Conservation (phyloP, 495 filamentous ascomycete species). For the Xylaria flabelliformis region DNA sequence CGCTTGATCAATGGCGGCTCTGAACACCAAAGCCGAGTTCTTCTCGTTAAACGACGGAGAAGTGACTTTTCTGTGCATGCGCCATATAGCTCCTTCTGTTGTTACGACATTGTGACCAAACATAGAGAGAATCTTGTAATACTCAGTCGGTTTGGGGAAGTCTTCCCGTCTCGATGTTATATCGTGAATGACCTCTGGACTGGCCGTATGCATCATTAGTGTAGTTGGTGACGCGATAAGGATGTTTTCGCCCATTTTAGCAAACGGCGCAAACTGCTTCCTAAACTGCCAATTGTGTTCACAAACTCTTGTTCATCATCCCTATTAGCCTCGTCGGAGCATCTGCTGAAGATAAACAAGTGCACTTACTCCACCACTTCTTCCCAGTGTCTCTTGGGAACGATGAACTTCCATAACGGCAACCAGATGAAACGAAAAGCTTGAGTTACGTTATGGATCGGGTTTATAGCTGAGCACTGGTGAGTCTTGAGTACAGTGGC, state of each 20-base stretch:
- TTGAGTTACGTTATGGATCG: constrained; percentile 39
- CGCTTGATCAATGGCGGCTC: constrained; percentile 64
- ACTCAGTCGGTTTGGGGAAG: constrained; percentile 69
- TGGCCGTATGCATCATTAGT: constrained; percentile 56
- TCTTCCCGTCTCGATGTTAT: constrained; percentile 65
- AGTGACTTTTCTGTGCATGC: constrained; percentile 71
- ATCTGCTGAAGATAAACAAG: neutral
- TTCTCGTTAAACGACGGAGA: constrained; percentile 73
- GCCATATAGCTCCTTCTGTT: constrained; percentile 68
- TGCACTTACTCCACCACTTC: constrained; percentile 19
- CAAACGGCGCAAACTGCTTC: constrained; percentile 44
- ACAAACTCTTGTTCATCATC: constrained; percentile 22
- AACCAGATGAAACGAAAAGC: constrained; percentile 19
- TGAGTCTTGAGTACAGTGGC: constrained; percentile 2
- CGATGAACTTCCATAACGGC: constrained; percentile 25
- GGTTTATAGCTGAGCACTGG: constrained; percentile 23
- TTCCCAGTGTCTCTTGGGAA: constrained; percentile 25
- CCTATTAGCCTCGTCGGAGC: constrained; percentile 1
- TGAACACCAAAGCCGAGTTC: constrained; percentile 70
- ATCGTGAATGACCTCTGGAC: constrained; percentile 65
- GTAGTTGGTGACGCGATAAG: constrained; percentile 58
- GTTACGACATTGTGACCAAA: constrained; percentile 71
- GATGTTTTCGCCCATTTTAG: constrained; percentile 54
- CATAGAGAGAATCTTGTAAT: constrained; percentile 63
- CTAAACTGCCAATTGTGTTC: constrained; percentile 46